Evolutionary conservation across 2,329 filamentous ascomycete species (phyloP).

Genomic region (Cryphonectria nitschkei): DNA sequence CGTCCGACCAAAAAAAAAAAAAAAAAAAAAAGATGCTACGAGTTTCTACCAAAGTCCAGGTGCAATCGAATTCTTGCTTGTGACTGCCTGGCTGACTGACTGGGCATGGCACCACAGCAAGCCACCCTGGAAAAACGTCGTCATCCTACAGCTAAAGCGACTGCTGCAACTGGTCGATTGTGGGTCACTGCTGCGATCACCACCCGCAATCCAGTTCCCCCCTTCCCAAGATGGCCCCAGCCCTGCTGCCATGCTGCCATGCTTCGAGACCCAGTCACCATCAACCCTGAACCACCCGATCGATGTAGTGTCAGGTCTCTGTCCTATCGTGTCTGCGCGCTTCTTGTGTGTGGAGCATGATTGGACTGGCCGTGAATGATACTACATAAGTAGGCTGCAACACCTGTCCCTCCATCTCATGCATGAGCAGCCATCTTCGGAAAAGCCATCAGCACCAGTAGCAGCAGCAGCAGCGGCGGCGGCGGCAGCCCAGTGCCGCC

Average conservation of each 20-base stretch:
- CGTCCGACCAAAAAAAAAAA: background rate
- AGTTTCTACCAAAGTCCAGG: background rate
- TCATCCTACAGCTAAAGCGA: slow-evolving; percentile 23
- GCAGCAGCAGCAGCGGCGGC: background rate
- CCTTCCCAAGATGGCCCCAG: no score
- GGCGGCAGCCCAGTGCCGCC: background rate
- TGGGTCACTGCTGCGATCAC: background rate
- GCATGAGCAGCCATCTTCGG: background rate
- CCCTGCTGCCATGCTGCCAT: background rate
- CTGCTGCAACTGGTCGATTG: background rate
- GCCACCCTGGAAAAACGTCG: slow-evolving; percentile 19
- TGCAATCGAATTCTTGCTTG: slow-evolving; percentile 8
- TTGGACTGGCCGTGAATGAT: background rate
- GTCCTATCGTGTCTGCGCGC: background rate
- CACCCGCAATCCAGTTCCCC: background rate
- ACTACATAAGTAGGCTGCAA: background rate
- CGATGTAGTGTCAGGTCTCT: background rate
- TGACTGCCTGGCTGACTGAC: background rate
- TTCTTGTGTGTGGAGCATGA: slow-evolving; percentile 12
- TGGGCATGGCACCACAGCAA: slow-evolving; percentile 5
- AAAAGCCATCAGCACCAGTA: background rate
- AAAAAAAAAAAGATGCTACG: no score
- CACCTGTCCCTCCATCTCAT: slow-evolving; percentile 2
- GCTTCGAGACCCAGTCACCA: slow-evolving; percentile 2
- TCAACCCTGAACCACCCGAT: background rate